Evolutionary conservation across 768 basidiomycete species (phyloP).

Genomic region (Boletellus emodensis): DNA sequence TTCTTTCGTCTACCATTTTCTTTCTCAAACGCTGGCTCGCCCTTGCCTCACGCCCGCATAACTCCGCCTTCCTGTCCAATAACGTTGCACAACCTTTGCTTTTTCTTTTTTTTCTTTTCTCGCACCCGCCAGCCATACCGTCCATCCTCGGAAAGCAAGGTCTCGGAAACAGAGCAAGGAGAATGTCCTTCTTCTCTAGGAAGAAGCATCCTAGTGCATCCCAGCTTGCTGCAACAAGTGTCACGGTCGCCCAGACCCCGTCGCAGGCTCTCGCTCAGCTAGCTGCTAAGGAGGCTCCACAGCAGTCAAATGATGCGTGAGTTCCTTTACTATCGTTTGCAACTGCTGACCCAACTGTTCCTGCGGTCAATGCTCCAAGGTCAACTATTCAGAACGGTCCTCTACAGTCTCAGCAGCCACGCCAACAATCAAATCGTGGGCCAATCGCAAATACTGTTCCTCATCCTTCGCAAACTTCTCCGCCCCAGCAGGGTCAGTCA

Average conservation of each 20-base stretch:
- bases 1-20: slow-evolving; percentile 11
- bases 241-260: slow-evolving; percentile 59
- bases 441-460: slow-evolving; percentile 27
- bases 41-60: slow-evolving; percentile 4
- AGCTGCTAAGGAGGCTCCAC: slow-evolving; percentile 30
- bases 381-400: slow-evolving; percentile 22
- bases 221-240: slow-evolving; percentile 41
- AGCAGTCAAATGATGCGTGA: slow-evolving; percentile 36
- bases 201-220: slow-evolving; percentile 66
- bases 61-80: slow-evolving; percentile 8
- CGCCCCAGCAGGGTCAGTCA: slow-evolving; percentile 30
- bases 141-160: slow-evolving; percentile 56
- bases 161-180: slow-evolving; percentile 55
- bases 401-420: slow-evolving; percentile 33
- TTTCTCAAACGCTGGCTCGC: slow-evolving; percentile 24
- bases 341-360: slow-evolving; percentile 2
- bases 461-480: slow-evolving; percentile 30
- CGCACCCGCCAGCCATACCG: slow-evolving; percentile 54
- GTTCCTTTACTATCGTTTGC: slow-evolving; percentile 17
- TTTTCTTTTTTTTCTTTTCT: slow-evolving; percentile 18
- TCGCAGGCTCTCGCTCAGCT: slow-evolving; percentile 66
- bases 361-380: slow-evolving; percentile 3
- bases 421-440: slow-evolving; percentile 35
- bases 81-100: slow-evolving; percentile 8
- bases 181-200: slow-evolving; percentile 94